Percentiles rank a stretch among this genome's conserved stretches.
Evolutionary conservation across 176 grass and related monocot species (phyloP).

Genomic region (Hsuehochloa calcarea): DNA sequence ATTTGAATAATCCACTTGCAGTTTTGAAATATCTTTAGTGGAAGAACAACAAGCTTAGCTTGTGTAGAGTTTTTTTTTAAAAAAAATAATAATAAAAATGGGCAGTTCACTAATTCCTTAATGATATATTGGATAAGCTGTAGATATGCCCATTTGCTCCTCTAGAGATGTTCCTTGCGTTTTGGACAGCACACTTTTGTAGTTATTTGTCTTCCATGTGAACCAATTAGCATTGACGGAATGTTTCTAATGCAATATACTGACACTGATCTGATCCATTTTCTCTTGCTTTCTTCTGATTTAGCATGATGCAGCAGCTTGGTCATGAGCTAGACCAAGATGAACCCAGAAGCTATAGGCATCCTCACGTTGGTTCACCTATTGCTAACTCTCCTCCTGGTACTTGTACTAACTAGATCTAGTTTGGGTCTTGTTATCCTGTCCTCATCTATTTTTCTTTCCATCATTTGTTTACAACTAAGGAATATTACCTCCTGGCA

Average conservation of each 20-base stretch:
- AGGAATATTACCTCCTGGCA: conserved; percentile 26
- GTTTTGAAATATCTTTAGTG: background rate
- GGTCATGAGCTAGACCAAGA: conserved; percentile 88
- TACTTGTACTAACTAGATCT: conserved; percentile 38
- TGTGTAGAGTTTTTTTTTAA: background rate
- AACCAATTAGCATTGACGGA: background rate
- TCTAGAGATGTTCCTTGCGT: background rate
- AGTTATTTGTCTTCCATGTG: background rate
- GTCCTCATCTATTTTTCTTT: background rate
- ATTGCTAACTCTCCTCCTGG: conserved; percentile 89
- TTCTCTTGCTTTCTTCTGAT: conserved; percentile 30
- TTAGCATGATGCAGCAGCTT: conserved; percentile 83
- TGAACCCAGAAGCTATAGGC: conserved; percentile 62
- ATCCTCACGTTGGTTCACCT: conserved; percentile 69
- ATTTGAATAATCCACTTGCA: background rate
- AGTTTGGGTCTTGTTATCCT: conserved; percentile 11
- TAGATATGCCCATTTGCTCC: background rate
- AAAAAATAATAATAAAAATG: too few relatives aligned
- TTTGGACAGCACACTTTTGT: background rate
- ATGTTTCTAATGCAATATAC: background rate
- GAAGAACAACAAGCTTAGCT: background rate
- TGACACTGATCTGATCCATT: conserved; percentile 21
- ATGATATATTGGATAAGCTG: background rate
- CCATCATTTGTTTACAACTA: conserved; percentile 14
- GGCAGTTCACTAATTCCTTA: background rate